Evolutionary conservation across 1,284 basidiomycete genomes (phyloP).

Genomic region (Abortiporus biennis): DNA sequence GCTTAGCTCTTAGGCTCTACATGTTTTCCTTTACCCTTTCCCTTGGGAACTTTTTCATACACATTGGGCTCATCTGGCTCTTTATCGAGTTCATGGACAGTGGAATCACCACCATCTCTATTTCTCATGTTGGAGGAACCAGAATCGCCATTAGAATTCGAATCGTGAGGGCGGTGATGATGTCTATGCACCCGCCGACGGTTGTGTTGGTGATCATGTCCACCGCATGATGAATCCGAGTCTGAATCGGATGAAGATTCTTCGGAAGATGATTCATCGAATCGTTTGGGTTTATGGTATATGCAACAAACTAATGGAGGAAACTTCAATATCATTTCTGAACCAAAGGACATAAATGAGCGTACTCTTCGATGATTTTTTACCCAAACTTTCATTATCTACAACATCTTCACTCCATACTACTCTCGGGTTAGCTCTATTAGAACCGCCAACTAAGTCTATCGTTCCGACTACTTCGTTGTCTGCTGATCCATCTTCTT

Average conservation of each 20-base stretch:
- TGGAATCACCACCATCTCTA: constrained; percentile 17
- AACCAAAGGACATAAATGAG: constrained; percentile 10
- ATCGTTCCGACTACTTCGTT: constrained; percentile 36
- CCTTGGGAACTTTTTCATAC: constrained; percentile 45
- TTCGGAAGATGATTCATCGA: constrained; percentile 76
- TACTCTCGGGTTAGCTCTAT: constrained; percentile 43
- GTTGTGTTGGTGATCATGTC: constrained; percentile 14
- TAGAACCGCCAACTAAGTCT: constrained; percentile 42
- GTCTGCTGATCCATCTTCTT: constrained; percentile 16
- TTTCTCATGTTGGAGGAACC: constrained; percentile 18
- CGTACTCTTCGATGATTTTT: constrained; percentile 83
- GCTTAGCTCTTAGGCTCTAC: constrained; percentile 9
- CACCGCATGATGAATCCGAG: constrained; percentile 27
- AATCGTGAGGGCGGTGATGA: constrained; percentile 19
- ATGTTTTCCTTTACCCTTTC: constrained; percentile 39
- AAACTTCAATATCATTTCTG: background rate
- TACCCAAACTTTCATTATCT: constrained; percentile 77
- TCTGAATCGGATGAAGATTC: constrained; percentile 45
- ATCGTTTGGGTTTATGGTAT: constrained; percentile 73
- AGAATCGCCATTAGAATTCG: constrained; percentile 16
- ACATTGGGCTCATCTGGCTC: constrained; percentile 40
- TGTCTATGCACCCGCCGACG: constrained; percentile 19
- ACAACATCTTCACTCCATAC: constrained; percentile 77
- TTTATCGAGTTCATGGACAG: constrained; percentile 28
- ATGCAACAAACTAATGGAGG: constrained; percentile 76